Evolutionary conservation across 257 asterid genomes (phyloP).

Genomic region (Striga asiatica): DNA sequence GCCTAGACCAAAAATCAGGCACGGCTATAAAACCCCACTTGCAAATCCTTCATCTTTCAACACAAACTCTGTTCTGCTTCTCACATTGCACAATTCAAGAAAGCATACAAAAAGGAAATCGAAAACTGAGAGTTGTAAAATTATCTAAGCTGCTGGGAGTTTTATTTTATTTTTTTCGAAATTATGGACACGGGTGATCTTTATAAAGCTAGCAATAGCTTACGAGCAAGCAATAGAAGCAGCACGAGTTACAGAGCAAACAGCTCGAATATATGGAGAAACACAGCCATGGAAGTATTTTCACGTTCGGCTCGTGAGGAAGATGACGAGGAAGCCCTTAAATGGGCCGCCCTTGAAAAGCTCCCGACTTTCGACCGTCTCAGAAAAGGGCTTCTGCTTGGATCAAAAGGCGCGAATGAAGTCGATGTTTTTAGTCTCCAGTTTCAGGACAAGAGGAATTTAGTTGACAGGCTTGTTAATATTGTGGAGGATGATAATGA

Average conservation of each 20-base stretch:
- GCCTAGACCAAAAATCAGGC: no score
- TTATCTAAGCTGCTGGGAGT: no score
- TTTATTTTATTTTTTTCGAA: no score
- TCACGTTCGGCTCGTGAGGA: neutral
- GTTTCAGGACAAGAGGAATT: neutral
- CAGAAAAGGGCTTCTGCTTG: neutral
- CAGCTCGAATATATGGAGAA: constrained; percentile 3
- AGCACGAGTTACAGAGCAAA: neutral
- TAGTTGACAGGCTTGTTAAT: neutral
- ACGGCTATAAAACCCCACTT: no score
- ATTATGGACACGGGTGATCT: neutral
- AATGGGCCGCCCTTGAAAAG: neutral
- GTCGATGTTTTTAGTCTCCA: neutral
- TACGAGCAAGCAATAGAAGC: neutral
- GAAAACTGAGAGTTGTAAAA: no score
- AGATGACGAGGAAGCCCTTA: neutral
- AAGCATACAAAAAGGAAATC: no score
- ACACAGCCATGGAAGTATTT: neutral
- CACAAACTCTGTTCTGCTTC: neutral
- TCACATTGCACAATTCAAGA: neutral
- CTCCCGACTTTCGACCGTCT: neutral
- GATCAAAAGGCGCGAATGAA: neutral
- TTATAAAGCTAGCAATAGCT: neutral
- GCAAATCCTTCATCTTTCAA: no score
- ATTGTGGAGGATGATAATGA: neutral